Evolutionary conservation across 768 basidiomycete species (phyloP).

Genomic region (Suillus weaverae): DNA sequence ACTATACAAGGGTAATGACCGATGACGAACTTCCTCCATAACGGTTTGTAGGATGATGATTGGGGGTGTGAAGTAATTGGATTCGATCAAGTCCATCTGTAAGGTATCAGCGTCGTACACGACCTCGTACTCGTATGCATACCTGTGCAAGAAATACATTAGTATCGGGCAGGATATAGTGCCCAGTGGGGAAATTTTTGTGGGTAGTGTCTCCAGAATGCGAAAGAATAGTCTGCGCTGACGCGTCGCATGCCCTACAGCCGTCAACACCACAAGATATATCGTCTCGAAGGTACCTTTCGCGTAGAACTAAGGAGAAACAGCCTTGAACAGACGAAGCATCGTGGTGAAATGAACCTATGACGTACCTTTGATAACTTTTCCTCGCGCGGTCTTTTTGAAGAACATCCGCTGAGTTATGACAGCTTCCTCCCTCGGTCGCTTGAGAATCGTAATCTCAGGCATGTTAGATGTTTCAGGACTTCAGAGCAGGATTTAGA

Average conservation of each 20-base stretch:
- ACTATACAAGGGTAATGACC: constrained; percentile 90
- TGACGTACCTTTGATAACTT: constrained; percentile 83
- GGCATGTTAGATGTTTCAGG: constrained; percentile 33
- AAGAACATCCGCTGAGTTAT: constrained; percentile 79
- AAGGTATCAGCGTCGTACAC: constrained; percentile 1
- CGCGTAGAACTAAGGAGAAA: constrained; percentile 51
- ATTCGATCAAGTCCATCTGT: constrained; percentile 94
- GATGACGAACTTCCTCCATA: constrained; percentile 93
- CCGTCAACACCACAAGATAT: constrained; percentile 67
- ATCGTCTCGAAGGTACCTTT: constrained; percentile 91
- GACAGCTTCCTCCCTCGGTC: constrained; percentile 50
- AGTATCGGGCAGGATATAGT: constrained; percentile 90
- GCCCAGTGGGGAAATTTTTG: constrained; percentile 58
- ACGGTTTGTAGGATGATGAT: constrained; percentile 94
- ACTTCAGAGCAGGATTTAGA: not conserved
- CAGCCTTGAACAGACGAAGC: not conserved
- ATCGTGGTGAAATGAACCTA: not conserved
- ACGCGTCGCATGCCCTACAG: constrained; percentile 61
- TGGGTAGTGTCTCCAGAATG: constrained; percentile 58
- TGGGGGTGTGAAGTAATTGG: constrained; percentile 68
- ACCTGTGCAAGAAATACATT: constrained; percentile 94
- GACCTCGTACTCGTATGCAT: constrained; percentile 13
- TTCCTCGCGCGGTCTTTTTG: constrained; percentile 93
- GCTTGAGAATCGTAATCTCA: constrained; percentile 72
- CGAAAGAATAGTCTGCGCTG: constrained; percentile 52